phyloP scores from a whole-genome alignment of 1,139 yeast species.

The Hansenula lynferdii region DNA sequence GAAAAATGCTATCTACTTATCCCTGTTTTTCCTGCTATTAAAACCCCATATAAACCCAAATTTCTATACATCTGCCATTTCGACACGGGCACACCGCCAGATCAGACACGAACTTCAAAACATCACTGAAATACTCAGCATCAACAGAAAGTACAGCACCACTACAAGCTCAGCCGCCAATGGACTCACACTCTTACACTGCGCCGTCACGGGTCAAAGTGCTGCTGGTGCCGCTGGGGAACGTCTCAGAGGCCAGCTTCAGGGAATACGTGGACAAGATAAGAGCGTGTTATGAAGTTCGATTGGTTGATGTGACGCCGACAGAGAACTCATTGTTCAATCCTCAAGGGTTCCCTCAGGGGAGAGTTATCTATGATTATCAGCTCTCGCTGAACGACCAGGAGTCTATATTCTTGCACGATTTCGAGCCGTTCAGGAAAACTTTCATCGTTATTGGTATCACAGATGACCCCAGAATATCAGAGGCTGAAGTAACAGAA shows the following conservation, averaged over 20 bases:
- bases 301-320: conserved; percentile 73
- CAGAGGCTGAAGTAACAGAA: conserved; percentile 27
- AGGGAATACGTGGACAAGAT: conserved; percentile 40
- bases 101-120: no score
- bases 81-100: no score
- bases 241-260: conserved; percentile 46
- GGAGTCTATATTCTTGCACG: conserved; percentile 65
- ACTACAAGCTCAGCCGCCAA: no score
- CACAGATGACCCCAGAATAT: conserved; percentile 26
- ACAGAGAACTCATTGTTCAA: conserved; percentile 59
- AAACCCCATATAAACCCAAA: no score
- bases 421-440: conserved; percentile 85
- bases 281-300: conserved; percentile 51
- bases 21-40: no score
- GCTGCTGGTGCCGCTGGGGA: conserved; percentile 67
- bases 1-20: no score
- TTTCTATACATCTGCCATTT: no score
- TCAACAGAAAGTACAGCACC: no score
- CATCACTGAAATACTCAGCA: no score
- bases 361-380: conserved; percentile 62
- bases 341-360: conserved; percentile 83
- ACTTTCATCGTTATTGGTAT: conserved; percentile 65
- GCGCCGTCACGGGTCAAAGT: conserved; percentile 65
- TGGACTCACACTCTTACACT: conserved; percentile 33
- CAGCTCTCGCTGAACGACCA: conserved; percentile 44